Evolutionary conservation across 257 asterid genomes (phyloP).

Genomic region (Nemophila menziesii): DNA sequence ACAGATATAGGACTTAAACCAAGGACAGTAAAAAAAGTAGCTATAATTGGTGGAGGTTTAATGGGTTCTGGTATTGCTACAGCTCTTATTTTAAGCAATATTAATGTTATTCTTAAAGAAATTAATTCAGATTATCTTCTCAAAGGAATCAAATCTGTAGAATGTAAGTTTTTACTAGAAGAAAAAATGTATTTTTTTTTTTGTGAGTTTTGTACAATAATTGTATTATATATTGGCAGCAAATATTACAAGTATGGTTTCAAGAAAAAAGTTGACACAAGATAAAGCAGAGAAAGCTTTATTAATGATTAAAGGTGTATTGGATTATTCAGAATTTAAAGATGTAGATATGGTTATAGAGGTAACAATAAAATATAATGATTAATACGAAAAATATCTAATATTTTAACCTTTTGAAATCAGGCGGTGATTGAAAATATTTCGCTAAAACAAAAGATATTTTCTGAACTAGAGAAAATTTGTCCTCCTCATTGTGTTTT

Average conservation of each 20-base stretch:
- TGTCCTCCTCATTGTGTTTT: conserved; percentile 90
- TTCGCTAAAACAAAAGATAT: conserved; percentile 72
- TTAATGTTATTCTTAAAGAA: conserved; percentile 71
- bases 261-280: conserved; percentile 54
- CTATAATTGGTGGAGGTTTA: conserved; percentile 93
- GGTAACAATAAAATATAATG: conserved; percentile 22
- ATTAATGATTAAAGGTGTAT: conserved; percentile 55
- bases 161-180: conserved; percentile 34
- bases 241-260: conserved; percentile 59
- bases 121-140: conserved; percentile 73
- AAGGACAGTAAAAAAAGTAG: conserved; percentile 66
- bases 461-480: conserved; percentile 74
- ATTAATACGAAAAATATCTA: conserved; percentile 10
- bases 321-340: conserved; percentile 77
- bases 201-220: background rate
- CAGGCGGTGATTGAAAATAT: conserved; percentile 93
- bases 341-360: conserved; percentile 95
- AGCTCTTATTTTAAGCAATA: conserved; percentile 56
- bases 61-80: conserved; percentile 99
- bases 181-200: background rate
- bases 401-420: conserved; percentile 18
- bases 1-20: conserved; percentile 91
- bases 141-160: conserved; percentile 68
- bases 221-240: conserved; percentile 26
- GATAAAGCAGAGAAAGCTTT: conserved; percentile 72